phyloP scores from a whole-genome alignment of 2,329 filamentous ascomycete species.

The Exophiala bonariae region DNA sequence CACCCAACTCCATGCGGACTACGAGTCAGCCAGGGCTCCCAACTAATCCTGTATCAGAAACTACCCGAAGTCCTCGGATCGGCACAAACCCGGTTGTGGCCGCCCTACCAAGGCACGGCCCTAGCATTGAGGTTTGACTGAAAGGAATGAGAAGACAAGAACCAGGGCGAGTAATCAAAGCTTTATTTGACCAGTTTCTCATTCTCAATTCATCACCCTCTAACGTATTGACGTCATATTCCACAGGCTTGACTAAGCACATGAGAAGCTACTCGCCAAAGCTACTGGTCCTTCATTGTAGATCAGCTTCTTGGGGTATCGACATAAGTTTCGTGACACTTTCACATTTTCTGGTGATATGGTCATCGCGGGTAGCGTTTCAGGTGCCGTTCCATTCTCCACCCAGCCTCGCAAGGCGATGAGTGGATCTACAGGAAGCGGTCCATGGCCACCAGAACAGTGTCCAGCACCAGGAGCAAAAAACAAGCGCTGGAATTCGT shows the following conservation, averaged over 20 bases:
- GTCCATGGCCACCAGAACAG: slow-evolving; percentile 13
- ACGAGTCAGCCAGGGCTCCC: no score
- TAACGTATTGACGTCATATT: no score
- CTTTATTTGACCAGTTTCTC: no score
- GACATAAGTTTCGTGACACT: slow-evolving; percentile 7
- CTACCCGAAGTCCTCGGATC: no score
- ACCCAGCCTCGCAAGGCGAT: slow-evolving; percentile 2
- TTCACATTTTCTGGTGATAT: slow-evolving; percentile 1
- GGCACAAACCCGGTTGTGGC: no score
- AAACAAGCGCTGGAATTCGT: slow-evolving; percentile 18
- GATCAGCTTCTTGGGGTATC: slow-evolving; percentile 5
- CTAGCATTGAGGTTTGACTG: no score
- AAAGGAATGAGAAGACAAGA: no score
- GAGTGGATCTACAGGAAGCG: slow-evolving; percentile 9
- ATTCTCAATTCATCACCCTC: no score
- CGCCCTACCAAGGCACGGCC: no score
- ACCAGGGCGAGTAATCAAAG: no score
- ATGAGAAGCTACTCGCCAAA: slow-evolving; percentile 9
- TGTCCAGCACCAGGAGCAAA: slow-evolving; percentile 17
- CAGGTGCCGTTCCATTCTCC: slow-evolving; percentile 8
- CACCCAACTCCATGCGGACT: no score
- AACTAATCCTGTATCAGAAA: no score
- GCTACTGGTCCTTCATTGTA: slow-evolving; percentile 8
- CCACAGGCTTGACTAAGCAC: background rate
- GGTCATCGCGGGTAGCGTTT: slow-evolving; percentile 3